Percentiles rank a stretch among this genome's conserved stretches.
These are phyloP conservation scores for Mycena crocata DNA, from an alignment of 768 basidiomycete species.

Conservation along the genomic window DNA sequence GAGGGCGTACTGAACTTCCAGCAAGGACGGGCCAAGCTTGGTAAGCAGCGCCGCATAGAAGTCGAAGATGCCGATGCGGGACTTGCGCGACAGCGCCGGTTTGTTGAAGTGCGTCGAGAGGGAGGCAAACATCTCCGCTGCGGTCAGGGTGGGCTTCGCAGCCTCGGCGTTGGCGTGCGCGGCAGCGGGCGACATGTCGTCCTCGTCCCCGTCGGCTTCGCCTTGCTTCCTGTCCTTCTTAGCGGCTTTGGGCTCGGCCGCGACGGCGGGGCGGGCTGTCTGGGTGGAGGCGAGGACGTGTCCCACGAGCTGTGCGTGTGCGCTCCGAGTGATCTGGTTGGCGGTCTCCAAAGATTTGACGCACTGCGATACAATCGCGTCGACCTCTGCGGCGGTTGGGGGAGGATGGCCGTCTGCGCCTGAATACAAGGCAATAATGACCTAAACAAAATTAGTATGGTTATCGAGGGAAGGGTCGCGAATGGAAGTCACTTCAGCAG, in stretches of 20 bases:
- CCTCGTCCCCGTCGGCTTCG: constrained; percentile 70
- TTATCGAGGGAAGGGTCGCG: neutral
- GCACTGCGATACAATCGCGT: constrained; percentile 74
- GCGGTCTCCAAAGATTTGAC: constrained; percentile 78
- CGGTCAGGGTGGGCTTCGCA: constrained; percentile 76
- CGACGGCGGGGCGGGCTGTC: constrained; percentile 62
- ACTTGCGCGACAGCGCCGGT: constrained; percentile 71
- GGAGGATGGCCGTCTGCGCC: constrained; percentile 64
- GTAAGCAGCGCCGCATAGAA: constrained; percentile 85
- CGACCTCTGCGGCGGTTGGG: constrained; percentile 74
- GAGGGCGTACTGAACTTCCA: constrained; percentile 85
- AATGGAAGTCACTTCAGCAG: constrained; percentile 70
- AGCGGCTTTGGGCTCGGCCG: constrained; percentile 50
- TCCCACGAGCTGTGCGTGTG: constrained; percentile 84
- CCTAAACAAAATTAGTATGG: constrained; percentile 47
- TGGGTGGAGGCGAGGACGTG: constrained; percentile 89
- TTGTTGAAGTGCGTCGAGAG: constrained; percentile 88
- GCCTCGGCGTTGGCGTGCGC: constrained; percentile 62
- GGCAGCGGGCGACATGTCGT: constrained; percentile 54
- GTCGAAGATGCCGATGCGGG: constrained; percentile 88
- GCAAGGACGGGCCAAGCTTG: constrained; percentile 79
- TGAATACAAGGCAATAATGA: constrained; percentile 67
- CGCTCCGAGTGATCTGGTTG: constrained; percentile 29
- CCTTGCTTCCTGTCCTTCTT: constrained; percentile 74
- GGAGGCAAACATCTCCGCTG: constrained; percentile 84